Evolutionary conservation across 2,329 filamentous ascomycete genomes (phyloP).

Genomic region (Epichloe hybrida): DNA sequence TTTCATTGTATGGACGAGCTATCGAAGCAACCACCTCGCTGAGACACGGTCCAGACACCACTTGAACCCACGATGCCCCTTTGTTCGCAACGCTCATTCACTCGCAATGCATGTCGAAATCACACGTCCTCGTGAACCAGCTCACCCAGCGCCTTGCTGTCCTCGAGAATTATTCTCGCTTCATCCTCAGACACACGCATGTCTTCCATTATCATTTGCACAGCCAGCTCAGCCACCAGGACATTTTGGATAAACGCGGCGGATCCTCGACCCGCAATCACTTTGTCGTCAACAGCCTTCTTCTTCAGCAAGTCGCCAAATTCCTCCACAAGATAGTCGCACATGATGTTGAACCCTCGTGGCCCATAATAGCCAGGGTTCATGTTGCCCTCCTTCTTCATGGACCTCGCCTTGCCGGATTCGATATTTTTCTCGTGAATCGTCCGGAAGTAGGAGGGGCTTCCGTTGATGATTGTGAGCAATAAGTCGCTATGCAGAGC

Average conservation of each 20-base stretch:
- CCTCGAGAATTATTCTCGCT: slow-evolving; percentile 43
- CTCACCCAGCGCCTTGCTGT: slow-evolving; percentile 55
- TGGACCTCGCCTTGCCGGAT: slow-evolving; percentile 43
- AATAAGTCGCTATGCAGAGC: slow-evolving; percentile 40
- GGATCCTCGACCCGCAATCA: slow-evolving; percentile 53
- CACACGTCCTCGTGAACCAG: slow-evolving; percentile 48
- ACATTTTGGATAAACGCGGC: slow-evolving; percentile 60
- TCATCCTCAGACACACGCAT: slow-evolving; percentile 30
- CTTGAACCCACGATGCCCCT: neutral
- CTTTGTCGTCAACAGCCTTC: slow-evolving; percentile 46
- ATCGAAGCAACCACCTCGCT: neutral
- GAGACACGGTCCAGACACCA: neutral
- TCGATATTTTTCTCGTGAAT: slow-evolving; percentile 41
- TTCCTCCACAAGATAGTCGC: slow-evolving; percentile 48
- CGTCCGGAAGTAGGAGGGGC: slow-evolving; percentile 46
- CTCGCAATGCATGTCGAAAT: slow-evolving; percentile 1
- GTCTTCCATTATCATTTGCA: slow-evolving; percentile 42
- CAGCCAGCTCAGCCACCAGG: slow-evolving; percentile 58
- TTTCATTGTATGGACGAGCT: neutral
- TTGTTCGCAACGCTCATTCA: neutral
- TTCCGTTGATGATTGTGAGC: slow-evolving; percentile 44
- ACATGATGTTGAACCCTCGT: slow-evolving; percentile 58
- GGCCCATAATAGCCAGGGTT: slow-evolving; percentile 77
- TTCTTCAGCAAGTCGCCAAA: slow-evolving; percentile 48
- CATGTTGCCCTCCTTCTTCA: slow-evolving; percentile 44